Percentiles rank a stretch among this genome's conserved stretches.
Evolutionary conservation across 495 filamentous ascomycete species (phyloP).

Genomic region (Xylaria curta): DNA sequence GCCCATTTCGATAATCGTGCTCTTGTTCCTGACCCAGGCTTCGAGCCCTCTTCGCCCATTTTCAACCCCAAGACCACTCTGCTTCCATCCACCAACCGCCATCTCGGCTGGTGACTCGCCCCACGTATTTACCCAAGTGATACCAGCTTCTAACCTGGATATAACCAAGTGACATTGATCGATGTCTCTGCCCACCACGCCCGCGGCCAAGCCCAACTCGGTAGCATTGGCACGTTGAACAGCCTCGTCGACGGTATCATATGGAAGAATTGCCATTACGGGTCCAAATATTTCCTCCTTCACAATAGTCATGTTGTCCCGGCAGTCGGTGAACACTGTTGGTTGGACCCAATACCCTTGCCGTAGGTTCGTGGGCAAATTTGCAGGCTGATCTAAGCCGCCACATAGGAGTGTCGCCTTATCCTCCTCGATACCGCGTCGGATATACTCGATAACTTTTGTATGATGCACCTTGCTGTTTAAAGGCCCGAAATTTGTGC

Average conservation of each 20-base stretch:
- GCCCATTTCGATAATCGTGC: slow-evolving; percentile 80
- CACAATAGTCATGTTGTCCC: slow-evolving; percentile 72
- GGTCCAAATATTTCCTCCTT: slow-evolving; percentile 84
- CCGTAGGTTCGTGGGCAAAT: slow-evolving; percentile 58
- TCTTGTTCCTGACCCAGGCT: slow-evolving; percentile 82
- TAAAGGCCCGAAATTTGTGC: slow-evolving; percentile 79
- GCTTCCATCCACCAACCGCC: slow-evolving; percentile 59
- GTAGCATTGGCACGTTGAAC: slow-evolving; percentile 75
- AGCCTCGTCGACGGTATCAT: slow-evolving; percentile 69
- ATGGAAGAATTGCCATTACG: slow-evolving; percentile 75
- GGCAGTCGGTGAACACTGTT: slow-evolving; percentile 77
- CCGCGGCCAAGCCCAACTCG: slow-evolving; percentile 75
- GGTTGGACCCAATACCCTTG: slow-evolving; percentile 71
- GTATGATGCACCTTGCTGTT: slow-evolving; percentile 70
- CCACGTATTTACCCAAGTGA: slow-evolving; percentile 60
- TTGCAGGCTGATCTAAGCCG: slow-evolving; percentile 59
- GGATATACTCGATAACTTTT: slow-evolving; percentile 74
- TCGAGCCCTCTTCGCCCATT: slow-evolving; percentile 74
- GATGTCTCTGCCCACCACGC: slow-evolving; percentile 77
- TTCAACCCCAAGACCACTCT: slow-evolving; percentile 56
- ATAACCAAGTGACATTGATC: slow-evolving; percentile 74
- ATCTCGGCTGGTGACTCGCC: slow-evolving; percentile 58
- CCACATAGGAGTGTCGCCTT: slow-evolving; percentile 74
- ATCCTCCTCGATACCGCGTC: slow-evolving; percentile 70
- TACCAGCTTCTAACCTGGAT: slow-evolving; percentile 71